These are phyloP conservation scores for Sistotremastrum suecicum DNA, from an alignment of 768 basidiomycete species.

Conservation along the genomic window DNA sequence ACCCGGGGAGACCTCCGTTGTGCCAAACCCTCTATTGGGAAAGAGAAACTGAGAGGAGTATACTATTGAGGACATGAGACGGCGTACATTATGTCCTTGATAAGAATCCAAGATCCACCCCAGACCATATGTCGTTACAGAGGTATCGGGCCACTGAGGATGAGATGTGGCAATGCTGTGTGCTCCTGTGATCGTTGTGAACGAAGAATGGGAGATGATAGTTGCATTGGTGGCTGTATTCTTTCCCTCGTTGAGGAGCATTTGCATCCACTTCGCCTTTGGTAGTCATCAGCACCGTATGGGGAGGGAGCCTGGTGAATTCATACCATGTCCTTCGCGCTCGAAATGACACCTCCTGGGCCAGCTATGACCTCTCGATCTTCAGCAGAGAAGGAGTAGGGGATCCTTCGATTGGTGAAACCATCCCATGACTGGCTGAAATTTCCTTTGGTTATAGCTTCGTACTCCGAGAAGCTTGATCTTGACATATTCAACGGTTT, in stretches of 20 bases:
- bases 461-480: slow-evolving; percentile 22
- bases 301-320: neutral
- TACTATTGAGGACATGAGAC: neutral
- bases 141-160: slow-evolving; percentile 9
- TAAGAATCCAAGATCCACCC: slow-evolving; percentile 29
- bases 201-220: slow-evolving; percentile 19
- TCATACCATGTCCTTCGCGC: slow-evolving; percentile 26
- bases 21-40: slow-evolving; percentile 20
- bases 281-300: neutral
- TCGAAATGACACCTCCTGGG: slow-evolving; percentile 30
- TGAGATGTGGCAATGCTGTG: slow-evolving; percentile 11
- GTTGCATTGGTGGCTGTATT: slow-evolving; percentile 16
- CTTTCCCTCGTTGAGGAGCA: slow-evolving; percentile 21
- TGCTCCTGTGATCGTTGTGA: slow-evolving; percentile 18
- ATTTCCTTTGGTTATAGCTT: slow-evolving; percentile 19
- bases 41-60: neutral
- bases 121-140: slow-evolving; percentile 25
- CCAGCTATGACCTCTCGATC: slow-evolving; percentile 18
- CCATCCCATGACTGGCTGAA: slow-evolving; percentile 20
- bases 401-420: slow-evolving; percentile 18
- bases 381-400: slow-evolving; percentile 18
- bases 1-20: slow-evolving; percentile 20
- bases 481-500: slow-evolving; percentile 25
- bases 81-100: slow-evolving; percentile 25
- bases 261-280: slow-evolving; percentile 26